Conservation (phyloP, 139 green algal species). For the Chlamydomonas urium region DNA sequence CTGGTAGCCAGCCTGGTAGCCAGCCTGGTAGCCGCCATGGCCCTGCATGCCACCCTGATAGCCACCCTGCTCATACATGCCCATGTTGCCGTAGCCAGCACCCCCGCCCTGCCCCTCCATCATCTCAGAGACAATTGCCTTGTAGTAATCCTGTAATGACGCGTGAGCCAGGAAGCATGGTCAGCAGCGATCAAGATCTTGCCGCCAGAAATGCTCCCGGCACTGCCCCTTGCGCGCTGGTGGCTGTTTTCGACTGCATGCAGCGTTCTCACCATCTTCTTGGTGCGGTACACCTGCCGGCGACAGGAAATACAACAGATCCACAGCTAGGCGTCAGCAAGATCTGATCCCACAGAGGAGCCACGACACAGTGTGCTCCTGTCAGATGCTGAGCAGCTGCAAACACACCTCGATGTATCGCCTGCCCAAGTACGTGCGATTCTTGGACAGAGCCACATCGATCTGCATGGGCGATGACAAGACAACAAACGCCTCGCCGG, state of each 20-base stretch:
- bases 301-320: too few species aligned
- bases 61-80: constrained; percentile 19
- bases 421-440: constrained; percentile 72
- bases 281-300: constrained; percentile 2
- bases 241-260: too few species aligned
- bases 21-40: not conserved
- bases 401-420: constrained; percentile 18
- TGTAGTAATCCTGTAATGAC: constrained; percentile 62
- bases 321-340: too few species aligned
- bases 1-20: not conserved
- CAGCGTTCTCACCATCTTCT: constrained; percentile 17
- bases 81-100: constrained; percentile 25
- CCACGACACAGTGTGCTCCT: too few species aligned
- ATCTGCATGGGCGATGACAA: constrained; percentile 54
- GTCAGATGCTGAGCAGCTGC: too few species aligned
- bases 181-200: too few species aligned
- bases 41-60: not conserved
- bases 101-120: constrained; percentile 28
- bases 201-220: not conserved
- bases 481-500: constrained; percentile 73
- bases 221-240: not conserved
- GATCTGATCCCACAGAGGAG: too few species aligned
- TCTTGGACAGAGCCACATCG: constrained; percentile 65
- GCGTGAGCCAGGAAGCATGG: not conserved
- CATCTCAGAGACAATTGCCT: constrained; percentile 52